These are phyloP conservation scores for Suhomyces wounanorum DNA, from an alignment of 1,139 yeast genomes.

Conservation along the genomic window DNA sequence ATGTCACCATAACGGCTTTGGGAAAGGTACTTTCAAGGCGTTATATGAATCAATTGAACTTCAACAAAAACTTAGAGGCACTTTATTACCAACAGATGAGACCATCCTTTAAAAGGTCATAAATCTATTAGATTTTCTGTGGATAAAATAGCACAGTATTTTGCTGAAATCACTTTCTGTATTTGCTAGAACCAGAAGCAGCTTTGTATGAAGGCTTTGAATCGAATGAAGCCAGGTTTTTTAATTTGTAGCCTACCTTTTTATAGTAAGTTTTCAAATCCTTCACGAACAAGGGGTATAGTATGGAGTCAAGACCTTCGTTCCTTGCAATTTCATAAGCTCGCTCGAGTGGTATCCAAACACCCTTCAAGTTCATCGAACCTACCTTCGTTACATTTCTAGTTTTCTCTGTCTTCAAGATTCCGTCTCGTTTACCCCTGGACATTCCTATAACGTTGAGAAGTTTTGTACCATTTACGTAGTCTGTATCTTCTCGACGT, in stretches of 20 bases:
- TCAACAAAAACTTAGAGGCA: slow-evolving; percentile 58
- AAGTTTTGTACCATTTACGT: slow-evolving; percentile 57
- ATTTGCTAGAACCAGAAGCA: not conserved
- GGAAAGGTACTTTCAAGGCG: slow-evolving; percentile 84
- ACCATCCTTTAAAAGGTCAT: not conserved
- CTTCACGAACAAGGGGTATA: slow-evolving; percentile 50
- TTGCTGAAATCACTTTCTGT: not conserved
- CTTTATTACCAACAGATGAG: slow-evolving; percentile 25
- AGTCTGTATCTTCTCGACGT: slow-evolving; percentile 53
- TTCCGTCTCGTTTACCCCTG: slow-evolving; percentile 58
- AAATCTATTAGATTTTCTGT: too few species aligned
- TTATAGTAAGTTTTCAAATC: slow-evolving; percentile 41
- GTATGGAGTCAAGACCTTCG: slow-evolving; percentile 42
- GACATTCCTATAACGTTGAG: slow-evolving; percentile 60
- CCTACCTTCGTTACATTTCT: slow-evolving; percentile 53
- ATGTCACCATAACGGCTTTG: slow-evolving; percentile 79
- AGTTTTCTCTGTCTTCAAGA: slow-evolving; percentile 49
- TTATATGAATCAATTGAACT: slow-evolving; percentile 75
- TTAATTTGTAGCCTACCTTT: slow-evolving; percentile 28
- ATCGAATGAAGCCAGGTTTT: slow-evolving; percentile 14
- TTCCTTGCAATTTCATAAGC: slow-evolving; percentile 54
- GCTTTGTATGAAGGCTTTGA: not conserved
- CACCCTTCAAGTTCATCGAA: slow-evolving; percentile 56
- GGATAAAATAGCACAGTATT: too few species aligned
- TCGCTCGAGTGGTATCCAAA: slow-evolving; percentile 58